phyloP scores from a whole-genome alignment of 148 eudicot species.

The Drosera capensis region DNA sequence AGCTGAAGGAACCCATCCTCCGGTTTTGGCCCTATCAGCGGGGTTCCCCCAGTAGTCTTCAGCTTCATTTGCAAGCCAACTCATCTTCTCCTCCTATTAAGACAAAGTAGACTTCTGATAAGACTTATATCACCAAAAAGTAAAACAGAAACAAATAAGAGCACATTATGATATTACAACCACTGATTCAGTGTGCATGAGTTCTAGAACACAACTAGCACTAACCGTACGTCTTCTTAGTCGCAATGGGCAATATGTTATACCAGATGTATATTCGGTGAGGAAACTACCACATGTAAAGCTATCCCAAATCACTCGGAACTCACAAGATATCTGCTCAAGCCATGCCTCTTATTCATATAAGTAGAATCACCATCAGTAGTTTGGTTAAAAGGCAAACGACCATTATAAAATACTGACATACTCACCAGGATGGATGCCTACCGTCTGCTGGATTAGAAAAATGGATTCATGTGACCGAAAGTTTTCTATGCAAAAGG shows the following conservation, averaged over 20 bases:
- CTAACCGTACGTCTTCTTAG: not conserved
- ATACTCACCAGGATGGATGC: too few species aligned
- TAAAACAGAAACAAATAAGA: not conserved
- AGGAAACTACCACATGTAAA: not conserved
- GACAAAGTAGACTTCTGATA: not conserved
- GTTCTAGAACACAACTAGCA: not conserved
- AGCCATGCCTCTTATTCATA: not conserved
- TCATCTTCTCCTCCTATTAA: not conserved
- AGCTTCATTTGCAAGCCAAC: not conserved
- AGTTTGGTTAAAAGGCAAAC: not conserved
- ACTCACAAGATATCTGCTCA: not conserved
- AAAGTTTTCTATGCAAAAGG: too few species aligned
- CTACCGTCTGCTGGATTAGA: too few species aligned
- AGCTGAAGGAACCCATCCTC: not conserved
- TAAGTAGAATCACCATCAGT: not conserved
- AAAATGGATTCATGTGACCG: too few species aligned
- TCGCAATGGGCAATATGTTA: not conserved
- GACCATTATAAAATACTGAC: too few species aligned
- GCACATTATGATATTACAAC: not conserved
- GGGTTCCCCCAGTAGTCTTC: not conserved
- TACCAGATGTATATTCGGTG: not conserved
- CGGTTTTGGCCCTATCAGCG: not conserved
- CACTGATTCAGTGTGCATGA: not conserved
- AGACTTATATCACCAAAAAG: not conserved
- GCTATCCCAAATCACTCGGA: not conserved